These are phyloP conservation scores for Bidens hawaiensis DNA, from an alignment of 140 eudicot species.

Conservation along the genomic window DNA sequence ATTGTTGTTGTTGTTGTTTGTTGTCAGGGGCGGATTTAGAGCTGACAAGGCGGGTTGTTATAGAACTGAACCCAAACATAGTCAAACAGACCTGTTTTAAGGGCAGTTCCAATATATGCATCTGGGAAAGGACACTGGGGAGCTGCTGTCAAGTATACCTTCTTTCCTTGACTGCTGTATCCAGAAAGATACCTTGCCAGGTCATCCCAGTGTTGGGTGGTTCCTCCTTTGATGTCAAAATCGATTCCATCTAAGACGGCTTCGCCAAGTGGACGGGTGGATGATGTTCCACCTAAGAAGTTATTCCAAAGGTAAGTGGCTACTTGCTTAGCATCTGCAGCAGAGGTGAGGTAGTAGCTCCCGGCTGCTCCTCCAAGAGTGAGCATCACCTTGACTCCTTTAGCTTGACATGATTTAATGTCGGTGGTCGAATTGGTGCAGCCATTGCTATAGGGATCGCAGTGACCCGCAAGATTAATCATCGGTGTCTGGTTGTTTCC, in stretches of 20 bases:
- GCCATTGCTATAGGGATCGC: constrained; percentile 37
- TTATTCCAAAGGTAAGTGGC: constrained; percentile 42
- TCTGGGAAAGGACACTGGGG: constrained; percentile 47
- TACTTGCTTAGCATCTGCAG: constrained; percentile 28
- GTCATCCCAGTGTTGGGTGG: constrained; percentile 34
- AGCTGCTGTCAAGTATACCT: constrained; percentile 42
- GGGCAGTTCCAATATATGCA: constrained; percentile 30
- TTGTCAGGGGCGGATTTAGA: too few relatives aligned
- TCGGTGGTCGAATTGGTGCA: constrained; percentile 30
- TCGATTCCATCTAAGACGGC: constrained; percentile 43
- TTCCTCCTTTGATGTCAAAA: constrained; percentile 34
- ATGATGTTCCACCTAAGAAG: constrained; percentile 36
- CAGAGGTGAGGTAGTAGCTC: constrained; percentile 34
- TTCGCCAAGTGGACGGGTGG: constrained; percentile 35
- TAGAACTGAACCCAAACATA: constrained; percentile 47
- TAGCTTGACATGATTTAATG: constrained; percentile 35
- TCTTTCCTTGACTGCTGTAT: constrained; percentile 21
- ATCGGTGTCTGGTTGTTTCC: constrained; percentile 37
- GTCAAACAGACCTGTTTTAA: constrained; percentile 44
- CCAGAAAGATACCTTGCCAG: constrained; percentile 25
- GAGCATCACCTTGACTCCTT: constrained; percentile 39
- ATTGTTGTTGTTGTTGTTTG: too few relatives aligned
- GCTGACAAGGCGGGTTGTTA: constrained; percentile 40
- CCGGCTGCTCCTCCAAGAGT: constrained; percentile 46
- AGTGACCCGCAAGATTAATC: constrained; percentile 44